Conservation (phyloP, 805 yeast species). For the Saturnispora ahearnii region DNA sequence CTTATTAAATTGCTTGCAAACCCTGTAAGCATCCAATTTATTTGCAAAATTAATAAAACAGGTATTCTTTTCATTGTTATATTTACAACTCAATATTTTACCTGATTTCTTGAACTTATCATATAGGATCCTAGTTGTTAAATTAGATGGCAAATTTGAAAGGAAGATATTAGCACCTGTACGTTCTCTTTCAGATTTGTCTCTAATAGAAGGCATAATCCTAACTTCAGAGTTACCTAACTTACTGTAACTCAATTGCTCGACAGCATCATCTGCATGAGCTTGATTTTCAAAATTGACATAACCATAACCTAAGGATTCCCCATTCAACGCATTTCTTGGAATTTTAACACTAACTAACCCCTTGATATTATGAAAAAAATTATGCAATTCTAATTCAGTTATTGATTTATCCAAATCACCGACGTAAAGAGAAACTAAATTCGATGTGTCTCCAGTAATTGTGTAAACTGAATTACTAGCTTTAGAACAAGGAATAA, state of each 20-base stretch:
- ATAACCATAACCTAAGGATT: constrained; percentile 66
- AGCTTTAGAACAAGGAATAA: background rate
- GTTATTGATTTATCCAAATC: constrained; percentile 43
- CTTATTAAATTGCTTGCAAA: constrained; percentile 26
- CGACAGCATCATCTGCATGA: constrained; percentile 50
- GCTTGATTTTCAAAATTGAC: constrained; percentile 44
- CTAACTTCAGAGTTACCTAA: constrained; percentile 37
- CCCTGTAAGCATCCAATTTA: constrained; percentile 27
- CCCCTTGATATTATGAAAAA: constrained; percentile 37
- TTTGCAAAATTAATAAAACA: constrained; percentile 36
- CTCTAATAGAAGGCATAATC: constrained; percentile 48
- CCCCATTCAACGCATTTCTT: constrained; percentile 40
- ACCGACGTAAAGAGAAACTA: constrained; percentile 49
- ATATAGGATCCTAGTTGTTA: constrained; percentile 25
- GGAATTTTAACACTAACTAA: constrained; percentile 55
- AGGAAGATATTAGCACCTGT: constrained; percentile 45
- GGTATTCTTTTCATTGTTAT: constrained; percentile 17
- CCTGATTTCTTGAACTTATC: constrained; percentile 24
- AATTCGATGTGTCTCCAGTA: constrained; percentile 8
- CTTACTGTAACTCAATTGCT: constrained; percentile 42
- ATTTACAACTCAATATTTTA: constrained; percentile 26
- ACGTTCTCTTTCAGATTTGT: constrained; percentile 30
- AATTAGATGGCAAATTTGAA: constrained; percentile 33
- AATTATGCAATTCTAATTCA: constrained; percentile 37
- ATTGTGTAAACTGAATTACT: background rate